Evolutionary conservation across 768 basidiomycete genomes (phyloP), one percentile per base, ranked within the genome.

Genomic region (Psilocybe cyanescens): DNA sequence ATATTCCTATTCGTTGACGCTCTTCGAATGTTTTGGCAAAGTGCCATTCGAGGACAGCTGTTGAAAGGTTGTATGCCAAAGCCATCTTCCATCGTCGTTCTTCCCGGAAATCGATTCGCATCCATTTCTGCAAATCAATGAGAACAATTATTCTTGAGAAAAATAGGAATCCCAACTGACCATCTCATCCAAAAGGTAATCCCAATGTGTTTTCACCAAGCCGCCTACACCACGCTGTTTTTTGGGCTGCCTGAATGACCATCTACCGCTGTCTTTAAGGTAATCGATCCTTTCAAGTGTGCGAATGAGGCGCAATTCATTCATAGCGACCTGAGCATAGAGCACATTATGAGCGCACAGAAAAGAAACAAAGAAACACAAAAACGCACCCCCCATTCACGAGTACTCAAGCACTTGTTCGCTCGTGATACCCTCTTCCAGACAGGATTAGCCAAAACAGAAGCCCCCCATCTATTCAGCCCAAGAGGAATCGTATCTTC

Each of bases 181-280:
- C 95, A 98, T 95, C 75, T 99, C 97, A 62, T 99, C 97, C 74
- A 99, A 76, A 35, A 99, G 80, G 74, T 95, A 92, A 72, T 99
- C 97, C 94, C 94, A 96, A 70, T 98, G 95, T 0, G 90, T 86
- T 76, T 96, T 97, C 2, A 80, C 78, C 52, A 89, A 66, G 1
- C 88, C 87, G 19, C 89, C 87, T 16, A 95, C 82, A 30, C 87
- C 90, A 60, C 92, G 83, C 70, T 96, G 93, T 74, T 95, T 97
- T 76, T 97, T 98, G 8, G 95, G 95, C 70, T 99, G 97, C 55
- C 97, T 79, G 68, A 97, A 93, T 65, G 91, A 91, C 97, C 97
- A 99, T 37, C 86, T 80, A 3, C 88, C 89, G 9, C 83, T 84
- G 29, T 85, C 82, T 73, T 97, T 96, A 60, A 98, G 82, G 30